Percentiles rank a stretch among this genome's conserved stretches.
Evolutionary conservation across 352 stramenopile species (phyloP).

Genomic region (Pythium phragmiticola): DNA sequence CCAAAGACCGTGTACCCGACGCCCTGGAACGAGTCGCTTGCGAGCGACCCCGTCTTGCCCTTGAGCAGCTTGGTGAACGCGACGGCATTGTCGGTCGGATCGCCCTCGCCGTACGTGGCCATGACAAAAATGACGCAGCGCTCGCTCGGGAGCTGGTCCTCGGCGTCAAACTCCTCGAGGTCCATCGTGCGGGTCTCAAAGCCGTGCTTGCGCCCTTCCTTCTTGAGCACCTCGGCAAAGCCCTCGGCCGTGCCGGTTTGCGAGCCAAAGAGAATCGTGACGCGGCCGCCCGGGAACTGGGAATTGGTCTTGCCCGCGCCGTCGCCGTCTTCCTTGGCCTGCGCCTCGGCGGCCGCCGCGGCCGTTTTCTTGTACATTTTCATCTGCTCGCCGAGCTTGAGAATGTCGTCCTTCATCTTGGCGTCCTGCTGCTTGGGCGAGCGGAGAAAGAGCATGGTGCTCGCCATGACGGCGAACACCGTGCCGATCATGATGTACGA

Average conservation of each 20-base stretch:
- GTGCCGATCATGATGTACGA: slow-evolving; percentile 70
- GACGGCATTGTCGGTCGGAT: slow-evolving; percentile 97
- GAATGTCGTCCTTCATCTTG: slow-evolving; percentile 61
- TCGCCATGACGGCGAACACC: slow-evolving; percentile 63
- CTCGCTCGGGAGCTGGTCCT: slow-evolving; percentile 43
- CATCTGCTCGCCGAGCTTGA: slow-evolving; percentile 77
- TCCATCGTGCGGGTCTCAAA: slow-evolving; percentile 90
- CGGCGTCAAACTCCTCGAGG: slow-evolving; percentile 93
- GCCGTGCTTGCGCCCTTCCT: slow-evolving; percentile 86
- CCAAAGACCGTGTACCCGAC: slow-evolving; percentile 96
- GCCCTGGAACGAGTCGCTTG: slow-evolving; percentile 36
- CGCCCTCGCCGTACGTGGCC: slow-evolving; percentile 97
- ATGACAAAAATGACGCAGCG: slow-evolving; percentile 92
- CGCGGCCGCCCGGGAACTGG: slow-evolving; percentile 58
- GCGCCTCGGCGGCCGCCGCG: slow-evolving; percentile 30
- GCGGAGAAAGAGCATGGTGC: slow-evolving; percentile 59
- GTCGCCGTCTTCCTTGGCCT: slow-evolving; percentile 1
- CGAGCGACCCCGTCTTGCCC: slow-evolving; percentile 39
- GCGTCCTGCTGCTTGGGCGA: slow-evolving; percentile 51
- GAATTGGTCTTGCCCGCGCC: not conserved
- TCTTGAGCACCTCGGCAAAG: slow-evolving; percentile 94
- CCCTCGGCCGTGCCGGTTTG: slow-evolving; percentile 98
- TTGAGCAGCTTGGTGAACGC: slow-evolving; percentile 93
- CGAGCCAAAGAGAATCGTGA: slow-evolving; percentile 96
- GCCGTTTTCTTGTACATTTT: slow-evolving; percentile 74